Evolutionary conservation across 2,329 filamentous ascomycete genomes (phyloP), one percentile per base, ranked within the genome.

Genomic region (Pseudomassariella vexata): DNA sequence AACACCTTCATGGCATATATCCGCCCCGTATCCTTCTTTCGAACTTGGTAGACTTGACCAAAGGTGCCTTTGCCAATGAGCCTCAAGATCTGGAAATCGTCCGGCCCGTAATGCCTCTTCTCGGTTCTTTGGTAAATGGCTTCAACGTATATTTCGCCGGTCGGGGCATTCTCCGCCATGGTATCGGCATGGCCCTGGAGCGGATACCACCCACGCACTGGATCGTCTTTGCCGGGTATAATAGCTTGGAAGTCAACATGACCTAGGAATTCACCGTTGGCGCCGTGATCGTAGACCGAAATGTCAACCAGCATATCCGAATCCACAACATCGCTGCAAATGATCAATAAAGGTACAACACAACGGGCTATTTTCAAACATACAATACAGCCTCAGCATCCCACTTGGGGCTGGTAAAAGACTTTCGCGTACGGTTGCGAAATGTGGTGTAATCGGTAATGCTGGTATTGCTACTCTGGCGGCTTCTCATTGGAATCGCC

Each of bases 1-100:
- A 98, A 68, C 2, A 98, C 90, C 62, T 98, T 98, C 92, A 98
- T 98, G 40, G 92, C 92, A 53, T 98, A 98, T 39, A 98, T 95
- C 26, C 92, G 82, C 49, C 81, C 79, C 1, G 90, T 95, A 56
- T 98, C 92, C 68, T 86, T 92, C 74, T 98, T 98, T 48, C 87
- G 82, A 6, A 98, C 92, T 57, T 98, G 92, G 56, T 96, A 98
- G 3, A 98, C 92, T 58, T 98, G 92, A 1, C 92, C 92, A 55
- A 98, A 98, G 0, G 92, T 98, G 34, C 92, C 92, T 62, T 96
- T 96, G 41, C 92, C 92, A 44, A 98, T 96, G 35, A 98, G 76
- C 57, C 94, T 92, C 40, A 98, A 65, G 32, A 98, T 94, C 48
- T 94, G 82, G 59, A 98, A 98, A 56, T 98, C 92, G 45, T 87